Evolutionary conservation across 441 rosid species (phyloP).

Genomic region (Euphorbia celastroides): DNA sequence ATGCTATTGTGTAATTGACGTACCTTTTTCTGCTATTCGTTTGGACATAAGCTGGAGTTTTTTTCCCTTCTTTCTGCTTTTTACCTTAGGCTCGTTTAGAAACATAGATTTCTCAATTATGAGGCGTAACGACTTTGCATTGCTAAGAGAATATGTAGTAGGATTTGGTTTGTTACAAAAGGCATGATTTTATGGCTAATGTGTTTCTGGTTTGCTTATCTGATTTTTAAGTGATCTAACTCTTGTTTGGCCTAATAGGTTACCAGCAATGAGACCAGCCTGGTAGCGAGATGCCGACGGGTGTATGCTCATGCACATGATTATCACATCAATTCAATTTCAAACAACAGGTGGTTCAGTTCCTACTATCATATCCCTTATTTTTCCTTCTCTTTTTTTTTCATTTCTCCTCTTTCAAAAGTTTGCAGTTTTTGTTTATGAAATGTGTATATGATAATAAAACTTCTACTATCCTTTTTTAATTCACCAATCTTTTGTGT

Average conservation of each 20-base stretch:
- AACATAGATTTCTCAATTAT: not conserved
- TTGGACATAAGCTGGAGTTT: not conserved
- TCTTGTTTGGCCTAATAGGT: constrained; percentile 38
- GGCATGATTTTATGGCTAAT: not conserved
- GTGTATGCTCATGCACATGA: constrained; percentile 99
- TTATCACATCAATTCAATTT: constrained; percentile 97
- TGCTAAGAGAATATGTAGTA: not conserved
- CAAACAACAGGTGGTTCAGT: constrained; percentile 71
- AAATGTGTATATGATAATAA: not conserved
- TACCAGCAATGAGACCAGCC: constrained; percentile 74
- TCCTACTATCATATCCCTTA: not conserved
- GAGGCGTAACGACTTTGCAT: not conserved
- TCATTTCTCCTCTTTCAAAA: not conserved
- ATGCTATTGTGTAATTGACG: no score
- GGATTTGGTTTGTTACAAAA: not conserved
- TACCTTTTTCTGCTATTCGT: not conserved
- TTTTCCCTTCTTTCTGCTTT: not conserved
- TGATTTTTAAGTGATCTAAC: constrained; percentile 20
- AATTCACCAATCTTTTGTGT: no score
- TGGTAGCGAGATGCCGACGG: no score
- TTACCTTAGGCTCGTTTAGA: not conserved
- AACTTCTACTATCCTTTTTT: not conserved
- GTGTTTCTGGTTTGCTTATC: constrained; percentile 5
- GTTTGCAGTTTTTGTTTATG: not conserved
- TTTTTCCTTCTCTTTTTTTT: no score